A percentile compares a stretch with the other conserved stretches of the same genome.
Evolutionary conservation across 208 protist species (phyloP).

Genomic region (Crithidia fasciculata): DNA sequence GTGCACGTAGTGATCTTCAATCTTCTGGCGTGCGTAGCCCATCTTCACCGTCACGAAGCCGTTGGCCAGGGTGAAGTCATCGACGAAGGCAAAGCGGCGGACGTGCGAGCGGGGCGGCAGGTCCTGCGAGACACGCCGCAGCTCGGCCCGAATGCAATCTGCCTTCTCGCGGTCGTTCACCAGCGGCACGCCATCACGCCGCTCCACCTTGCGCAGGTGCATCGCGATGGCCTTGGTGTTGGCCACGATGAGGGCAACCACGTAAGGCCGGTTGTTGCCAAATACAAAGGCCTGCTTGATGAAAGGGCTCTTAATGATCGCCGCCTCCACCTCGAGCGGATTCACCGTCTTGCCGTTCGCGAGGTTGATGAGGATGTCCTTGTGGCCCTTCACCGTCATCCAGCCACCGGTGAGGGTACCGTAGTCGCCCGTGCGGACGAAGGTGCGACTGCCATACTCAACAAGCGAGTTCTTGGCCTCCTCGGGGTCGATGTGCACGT

Average conservation of each 20-base stretch:
- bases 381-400: conserved; percentile 86
- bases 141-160: conserved; percentile 85
- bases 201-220: conserved; percentile 88
- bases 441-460: conserved; percentile 88
- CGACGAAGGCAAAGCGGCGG: conserved; percentile 89
- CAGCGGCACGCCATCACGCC: conserved; percentile 88
- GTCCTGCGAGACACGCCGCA: conserved; percentile 78
- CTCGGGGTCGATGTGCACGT: conserved; percentile 88
- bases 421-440: conserved; percentile 91
- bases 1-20: conserved; percentile 89
- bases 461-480: conserved; percentile 88
- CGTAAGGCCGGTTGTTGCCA: conserved; percentile 75
- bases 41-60: conserved; percentile 91
- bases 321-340: conserved; percentile 78
- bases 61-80: conserved; percentile 90
- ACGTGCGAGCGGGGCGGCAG: conserved; percentile 84
- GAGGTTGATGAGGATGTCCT: conserved; percentile 87
- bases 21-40: conserved; percentile 85
- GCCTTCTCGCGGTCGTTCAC: conserved; percentile 91
- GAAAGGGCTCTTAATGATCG: conserved; percentile 83
- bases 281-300: conserved; percentile 88
- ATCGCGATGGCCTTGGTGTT: conserved; percentile 85
- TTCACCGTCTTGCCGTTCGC: conserved; percentile 81
- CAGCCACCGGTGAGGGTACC: conserved; percentile 85
- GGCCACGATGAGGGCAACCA: conserved; percentile 83